Base-by-base conservation (phyloP, 495 filamentous ascomycete genomes). In the Pyronema omphalodes region DNA sequence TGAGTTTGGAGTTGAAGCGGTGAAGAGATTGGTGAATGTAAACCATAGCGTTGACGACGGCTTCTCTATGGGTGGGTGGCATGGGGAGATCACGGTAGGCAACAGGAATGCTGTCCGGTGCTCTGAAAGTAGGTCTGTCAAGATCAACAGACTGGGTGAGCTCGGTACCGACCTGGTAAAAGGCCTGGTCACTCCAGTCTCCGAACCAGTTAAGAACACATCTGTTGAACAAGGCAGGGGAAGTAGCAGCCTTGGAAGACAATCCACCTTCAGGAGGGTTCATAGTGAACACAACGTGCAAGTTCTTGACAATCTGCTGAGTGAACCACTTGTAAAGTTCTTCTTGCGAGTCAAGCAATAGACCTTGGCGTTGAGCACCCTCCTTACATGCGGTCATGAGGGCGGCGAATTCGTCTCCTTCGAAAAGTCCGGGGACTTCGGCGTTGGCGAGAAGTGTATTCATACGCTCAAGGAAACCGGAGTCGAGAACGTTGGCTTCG, bases 261-360 rank as follows among this genome's bases (percentile, higher is more conserved):
- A 99, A 69, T 1, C 89, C 91, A 57, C 89, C 93, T 66, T 94
- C 84, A 4, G 91, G 91, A n/a, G 91, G 91, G 67, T 99, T 99
- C 91, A 99, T 99, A 1, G 91, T 99, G 64, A 99, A 96, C 37
- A 99, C 91, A 53, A 99, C 93, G 64, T 99, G 91, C 40, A 99
- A 69, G 64, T 99, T 99, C 76, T 93, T 94, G 66, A 95, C 83
- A 58, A 99, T 96, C 69, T 99, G 91, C 55, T 93, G 84, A 0
- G 93, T 99, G 71, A 99, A 99, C 91, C 91, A 99, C 69, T 94
- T 95, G 74, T 99, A 96, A 1, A 96, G 74, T 70, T 99, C 91
- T 71, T 99, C 91, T 64, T 94, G 87, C 0, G 88, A 95, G 69
- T 99, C 91, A 0, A 96, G 77, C 44, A 96, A 76, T 41, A 94